A percentile compares a stretch with the other conserved stretches of the same genome.
Conservation (phyloP, 2,329 filamentous ascomycete genomes). For the Xenoacremonium recifei region DNA sequence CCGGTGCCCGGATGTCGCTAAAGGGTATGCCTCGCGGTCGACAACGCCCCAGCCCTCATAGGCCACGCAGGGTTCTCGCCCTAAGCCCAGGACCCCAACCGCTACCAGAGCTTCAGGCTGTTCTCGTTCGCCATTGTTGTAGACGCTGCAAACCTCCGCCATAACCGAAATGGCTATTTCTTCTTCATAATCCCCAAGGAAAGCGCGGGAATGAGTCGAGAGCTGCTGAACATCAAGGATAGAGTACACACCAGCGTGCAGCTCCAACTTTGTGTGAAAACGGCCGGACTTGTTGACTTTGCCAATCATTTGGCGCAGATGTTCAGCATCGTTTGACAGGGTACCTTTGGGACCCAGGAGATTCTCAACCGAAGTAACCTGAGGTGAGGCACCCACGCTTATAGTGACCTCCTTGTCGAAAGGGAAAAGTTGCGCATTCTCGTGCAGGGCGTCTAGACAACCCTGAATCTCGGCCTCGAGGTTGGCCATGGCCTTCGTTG, state of each 20-base stretch:
- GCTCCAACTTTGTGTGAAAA: constrained; percentile 41
- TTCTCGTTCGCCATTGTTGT: constrained; percentile 37
- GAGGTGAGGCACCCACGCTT: constrained; percentile 33
- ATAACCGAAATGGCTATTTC: constrained; percentile 57
- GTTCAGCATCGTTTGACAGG: neutral
- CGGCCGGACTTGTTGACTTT: neutral
- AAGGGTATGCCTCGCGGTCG: constrained; percentile 30
- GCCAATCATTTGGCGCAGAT: constrained; percentile 6
- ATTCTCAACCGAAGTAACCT: constrained; percentile 29
- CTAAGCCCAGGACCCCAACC: constrained; percentile 57
- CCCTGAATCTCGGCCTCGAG: constrained; percentile 29
- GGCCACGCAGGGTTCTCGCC: constrained; percentile 58
- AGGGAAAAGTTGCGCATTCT: constrained; percentile 12
- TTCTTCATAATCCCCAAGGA: constrained; percentile 26
- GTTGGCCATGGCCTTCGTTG: constrained; percentile 28
- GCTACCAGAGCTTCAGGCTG: constrained; percentile 54
- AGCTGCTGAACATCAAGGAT: constrained; percentile 65
- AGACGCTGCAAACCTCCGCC: constrained; percentile 61
- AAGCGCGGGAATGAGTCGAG: constrained; percentile 47
- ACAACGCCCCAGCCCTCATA: constrained; percentile 63
- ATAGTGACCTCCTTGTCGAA: constrained; percentile 19
- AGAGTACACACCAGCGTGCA: constrained; percentile 66
- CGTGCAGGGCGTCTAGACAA: constrained; percentile 23
- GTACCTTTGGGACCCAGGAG: neutral
- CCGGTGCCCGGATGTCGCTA: constrained; percentile 1